Evolutionary conservation across 345 rosid species (phyloP).

Genomic region (Melaleuca alternifolia): DNA sequence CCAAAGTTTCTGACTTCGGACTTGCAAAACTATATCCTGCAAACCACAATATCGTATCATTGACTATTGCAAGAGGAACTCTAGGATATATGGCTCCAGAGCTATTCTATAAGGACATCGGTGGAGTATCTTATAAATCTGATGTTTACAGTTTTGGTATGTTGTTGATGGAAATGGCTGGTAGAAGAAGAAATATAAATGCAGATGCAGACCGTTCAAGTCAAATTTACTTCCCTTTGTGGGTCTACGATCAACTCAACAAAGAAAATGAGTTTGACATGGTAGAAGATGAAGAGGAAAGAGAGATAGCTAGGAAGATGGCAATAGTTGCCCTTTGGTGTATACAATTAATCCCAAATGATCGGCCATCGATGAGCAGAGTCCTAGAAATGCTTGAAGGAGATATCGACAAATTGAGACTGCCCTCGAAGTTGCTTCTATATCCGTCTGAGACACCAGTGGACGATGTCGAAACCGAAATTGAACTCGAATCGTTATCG

Average conservation of each 20-base stretch:
- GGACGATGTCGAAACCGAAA: no score
- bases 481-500: no score
- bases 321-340: no score
- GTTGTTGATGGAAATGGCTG: background rate
- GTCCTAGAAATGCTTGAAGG: no score
- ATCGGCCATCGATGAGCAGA: no score
- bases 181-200: background rate
- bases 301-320: no score
- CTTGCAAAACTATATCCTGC: background rate
- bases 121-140: background rate
- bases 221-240: background rate
- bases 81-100: background rate
- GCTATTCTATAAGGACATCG: background rate
- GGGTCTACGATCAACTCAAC: accelerated
- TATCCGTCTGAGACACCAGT: accelerated
- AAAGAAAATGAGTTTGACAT: background rate
- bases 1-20: background rate
- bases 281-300: background rate
- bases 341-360: no score
- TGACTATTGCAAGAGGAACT: background rate
- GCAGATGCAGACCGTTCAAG: background rate
- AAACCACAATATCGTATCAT: accelerated
- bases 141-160: background rate
- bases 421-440: no score
- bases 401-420: no score